Base-by-base conservation (phyloP, 805 yeast genomes). In the Hagleromyces aurorensis region DNA sequence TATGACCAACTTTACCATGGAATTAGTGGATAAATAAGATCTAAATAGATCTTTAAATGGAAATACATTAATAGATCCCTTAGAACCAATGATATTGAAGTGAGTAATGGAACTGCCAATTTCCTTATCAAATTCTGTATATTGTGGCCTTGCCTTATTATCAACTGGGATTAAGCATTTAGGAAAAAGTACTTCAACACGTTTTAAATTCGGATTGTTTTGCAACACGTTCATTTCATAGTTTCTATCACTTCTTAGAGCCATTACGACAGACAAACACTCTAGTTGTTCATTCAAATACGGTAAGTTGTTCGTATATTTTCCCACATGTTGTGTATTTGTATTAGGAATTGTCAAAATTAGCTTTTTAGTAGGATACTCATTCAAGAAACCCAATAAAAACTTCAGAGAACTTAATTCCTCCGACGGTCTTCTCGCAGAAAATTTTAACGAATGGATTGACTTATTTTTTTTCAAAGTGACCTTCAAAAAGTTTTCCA, bases 361-460 rank as follows among this genome's bases (percentile, higher is more conserved):
- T 5, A 52, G 24, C 19, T 31, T 44, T 18, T 36, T 26, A 14
- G 41, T 27, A 3, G 23, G 16, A 15, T 36, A 30, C 13, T 40
- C 36, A 20, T 33, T 40, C 14, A 44, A 16, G 7, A 26, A 29
- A 5, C 33, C 23, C 5, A 43, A 32, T 3, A 53, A 30, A 3
- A 27, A 12, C 16, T 39, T 31, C 5, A 42, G 14, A 6, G 45
- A 32, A 24, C 38, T 48, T 1, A 28, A 19, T 18, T 55, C 59
- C n/a, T 46, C 56, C 1, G 48, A 33, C 6, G 47, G 24, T 3
- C 34, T 19, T 16, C 36, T 41, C n/a, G 48, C 36, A 2, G 54
- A 46, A 15, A 43, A 38, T 19, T 33, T 32, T 12, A 52, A 16
- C 1, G 35, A 23, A n/a, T n/a, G n/a, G n/a, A n/a, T n/a, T n/a